Base-by-base conservation (phyloP, 139 green algal species). In the Micromonas pusilla region DNA sequence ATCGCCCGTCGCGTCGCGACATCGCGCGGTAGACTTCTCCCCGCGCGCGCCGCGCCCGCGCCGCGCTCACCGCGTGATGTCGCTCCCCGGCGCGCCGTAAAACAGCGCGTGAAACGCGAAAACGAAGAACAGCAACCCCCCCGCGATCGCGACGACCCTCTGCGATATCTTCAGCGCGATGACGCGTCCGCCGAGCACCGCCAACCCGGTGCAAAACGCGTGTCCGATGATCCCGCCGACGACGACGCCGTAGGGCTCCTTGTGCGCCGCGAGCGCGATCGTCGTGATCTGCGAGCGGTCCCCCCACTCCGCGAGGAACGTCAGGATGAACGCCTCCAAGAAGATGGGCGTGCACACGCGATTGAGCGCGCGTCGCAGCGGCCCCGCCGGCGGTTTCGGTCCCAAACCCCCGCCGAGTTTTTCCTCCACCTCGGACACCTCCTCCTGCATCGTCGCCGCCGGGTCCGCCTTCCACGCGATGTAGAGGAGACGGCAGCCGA, bases 261-360 rank as follows among this genome's bases (percentile, higher is more conserved):
- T 87, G n/a, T 92, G 90, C 0, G 95, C 89, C 26, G 93, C 94
- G 38, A 96, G 80, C 33, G 85, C 88, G 52, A 93, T 92, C 20
- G 93, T 97, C 0, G 92, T 90, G 73, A 98, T 97, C 77, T 99
- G 95, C 81, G 90, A 96, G 36, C 95, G 88, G 85, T 99, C 95
- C 16, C 95, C 95, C 95, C 95, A 99, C 85, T 99, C 95, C 0
- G 95, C 95, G 26, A 98, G 73, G 80, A 99, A 99, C 0, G 92
- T 99, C 39, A 99, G 87, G 19, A 95, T 91, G 86, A 98, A 98
- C 0, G 90, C 85, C 77, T 86, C 94, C 0, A 98, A 37, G 64
- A 97, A 95, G 25, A 99, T 90, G 36, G 91, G 91, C 1, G 88
- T 92, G 65, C 93, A 88, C 23, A 94, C 52, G 68, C 86, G 87